phyloP scores from a whole-genome alignment of 768 basidiomycete species.

The Sporobolomyces roseus region DNA sequence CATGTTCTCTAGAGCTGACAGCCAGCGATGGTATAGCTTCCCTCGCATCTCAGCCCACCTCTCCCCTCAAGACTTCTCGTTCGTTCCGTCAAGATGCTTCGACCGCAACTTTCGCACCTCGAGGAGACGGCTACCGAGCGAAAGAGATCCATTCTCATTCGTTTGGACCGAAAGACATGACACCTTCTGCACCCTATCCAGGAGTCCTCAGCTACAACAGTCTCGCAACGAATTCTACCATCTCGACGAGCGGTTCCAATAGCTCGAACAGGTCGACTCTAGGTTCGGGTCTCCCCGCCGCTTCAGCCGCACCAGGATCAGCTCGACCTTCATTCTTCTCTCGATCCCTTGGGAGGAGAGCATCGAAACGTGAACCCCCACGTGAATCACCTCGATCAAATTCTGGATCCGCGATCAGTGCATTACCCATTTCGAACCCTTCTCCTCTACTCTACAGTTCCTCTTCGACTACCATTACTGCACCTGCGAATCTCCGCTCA shows the following conservation, averaged over 20 bases:
- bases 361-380: not conserved
- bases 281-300: constrained; percentile 2
- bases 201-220: constrained; percentile 22
- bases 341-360: not conserved
- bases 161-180: constrained; percentile 16
- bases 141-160: constrained; percentile 5
- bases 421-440: constrained; percentile 15
- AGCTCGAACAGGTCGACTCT: not conserved
- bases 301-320: not conserved
- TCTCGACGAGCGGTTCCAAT: no score
- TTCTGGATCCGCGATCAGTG: constrained; percentile 4
- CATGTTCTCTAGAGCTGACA: not conserved
- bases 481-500: not conserved
- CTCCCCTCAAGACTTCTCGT: constrained; percentile 1
- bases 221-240: no score
- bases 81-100: constrained; percentile 22
- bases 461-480: not conserved
- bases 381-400: not conserved
- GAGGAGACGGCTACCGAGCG: constrained; percentile 23
- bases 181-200: constrained; percentile 11
- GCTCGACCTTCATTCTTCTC: constrained; percentile 4
- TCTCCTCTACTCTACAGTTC: constrained; percentile 12
- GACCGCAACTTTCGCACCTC: constrained; percentile 29
- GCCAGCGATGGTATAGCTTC: not conserved
- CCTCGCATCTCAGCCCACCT: not conserved